Evolutionary conservation across 2,329 filamentous ascomycete genomes (phyloP).

Genomic region (Gnomoniopsis smithogilvyi): DNA sequence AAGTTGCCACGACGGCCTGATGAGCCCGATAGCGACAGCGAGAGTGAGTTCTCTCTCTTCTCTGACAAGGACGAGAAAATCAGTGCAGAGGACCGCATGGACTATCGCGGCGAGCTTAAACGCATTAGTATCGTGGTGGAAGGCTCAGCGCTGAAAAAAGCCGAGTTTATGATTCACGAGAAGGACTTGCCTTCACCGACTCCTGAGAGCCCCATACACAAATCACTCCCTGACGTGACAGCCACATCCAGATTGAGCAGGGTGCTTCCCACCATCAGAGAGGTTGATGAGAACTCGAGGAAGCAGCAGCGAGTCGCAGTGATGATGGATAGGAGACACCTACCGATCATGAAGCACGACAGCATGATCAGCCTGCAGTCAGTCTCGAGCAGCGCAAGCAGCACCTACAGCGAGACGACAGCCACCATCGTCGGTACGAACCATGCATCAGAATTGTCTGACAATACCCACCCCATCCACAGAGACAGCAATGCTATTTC

Average conservation of each 20-base stretch:
- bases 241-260: background rate
- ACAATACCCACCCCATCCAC: background rate
- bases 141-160: conserved; percentile 1
- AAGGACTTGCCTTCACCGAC: background rate
- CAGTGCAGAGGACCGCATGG: background rate
- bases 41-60: background rate
- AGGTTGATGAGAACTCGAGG: background rate
- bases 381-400: background rate
- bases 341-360: background rate
- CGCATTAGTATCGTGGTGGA: conserved; percentile 6
- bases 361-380: conserved; percentile 1
- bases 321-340: background rate
- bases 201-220: background rate
- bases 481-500: background rate
- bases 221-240: background rate
- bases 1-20: background rate
- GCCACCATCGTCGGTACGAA: background rate
- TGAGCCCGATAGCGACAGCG: background rate
- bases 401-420: conserved; percentile 6
- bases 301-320: background rate
- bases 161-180: conserved; percentile 3
- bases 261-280: conserved; percentile 5
- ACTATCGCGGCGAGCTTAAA: conserved; percentile 7
- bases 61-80: conserved; percentile 1
- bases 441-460: background rate